A percentile compares a stretch with the other conserved stretches of the same genome.
phyloP scores from a whole-genome alignment of 2,329 filamentous ascomycete genomes.

The Phyllosticta citribraziliensis region DNA sequence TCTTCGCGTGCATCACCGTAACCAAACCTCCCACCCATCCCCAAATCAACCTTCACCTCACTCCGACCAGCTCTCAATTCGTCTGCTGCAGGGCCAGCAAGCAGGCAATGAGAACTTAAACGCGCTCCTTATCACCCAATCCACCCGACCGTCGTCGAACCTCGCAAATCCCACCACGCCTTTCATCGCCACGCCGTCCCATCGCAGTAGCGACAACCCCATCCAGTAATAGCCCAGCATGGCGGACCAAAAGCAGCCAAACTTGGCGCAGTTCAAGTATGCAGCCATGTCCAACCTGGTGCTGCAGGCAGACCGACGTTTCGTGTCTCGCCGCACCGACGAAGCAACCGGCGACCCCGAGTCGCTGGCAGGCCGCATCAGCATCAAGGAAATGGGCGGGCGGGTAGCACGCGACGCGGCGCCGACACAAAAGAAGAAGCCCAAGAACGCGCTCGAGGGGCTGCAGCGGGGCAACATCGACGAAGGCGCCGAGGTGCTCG shows the following conservation, averaged over 20 bases:
- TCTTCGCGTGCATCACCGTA: neutral
- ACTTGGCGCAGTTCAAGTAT: constrained; percentile 95
- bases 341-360: constrained; percentile 96
- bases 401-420: constrained; percentile 69
- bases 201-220: neutral
- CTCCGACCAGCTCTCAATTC: neutral
- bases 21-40: neutral
- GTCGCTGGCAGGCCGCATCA: constrained; percentile 88
- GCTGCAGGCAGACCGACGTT: constrained; percentile 96
- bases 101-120: constrained; percentile 6
- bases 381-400: constrained; percentile 88
- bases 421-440: constrained; percentile 54
- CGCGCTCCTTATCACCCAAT: neutral
- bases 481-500: constrained; percentile 75
- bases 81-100: neutral
- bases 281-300: constrained; percentile 99
- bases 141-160: neutral
- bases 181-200: constrained; percentile 10
- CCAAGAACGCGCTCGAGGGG: constrained; percentile 50
- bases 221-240: constrained; percentile 37
- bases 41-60: neutral
- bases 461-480: constrained; percentile 65
- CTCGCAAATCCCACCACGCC: neutral
- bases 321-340: constrained; percentile 83
- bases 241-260: constrained; percentile 46